These are phyloP conservation scores for Ophiocordyceps sinensis DNA, from an alignment of 2,329 filamentous ascomycete species.

Conservation along the genomic window DNA sequence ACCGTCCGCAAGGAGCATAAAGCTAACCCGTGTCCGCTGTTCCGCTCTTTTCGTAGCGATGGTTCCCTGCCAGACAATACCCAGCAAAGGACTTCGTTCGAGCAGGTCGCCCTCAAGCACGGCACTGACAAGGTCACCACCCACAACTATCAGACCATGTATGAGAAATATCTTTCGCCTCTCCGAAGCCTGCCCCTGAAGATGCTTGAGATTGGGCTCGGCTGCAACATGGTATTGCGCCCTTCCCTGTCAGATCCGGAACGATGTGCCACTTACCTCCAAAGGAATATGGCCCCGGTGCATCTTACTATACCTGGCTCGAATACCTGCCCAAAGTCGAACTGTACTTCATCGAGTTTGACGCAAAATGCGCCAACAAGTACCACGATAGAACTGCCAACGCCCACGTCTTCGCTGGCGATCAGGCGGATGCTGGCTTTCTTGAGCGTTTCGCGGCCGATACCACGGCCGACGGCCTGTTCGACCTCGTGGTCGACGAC, in stretches of 20 bases:
- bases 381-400: slow-evolving; percentile 18
- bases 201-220: slow-evolving; percentile 26
- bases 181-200: slow-evolving; percentile 18
- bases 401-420: slow-evolving; percentile 23
- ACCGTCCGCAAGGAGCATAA: background rate
- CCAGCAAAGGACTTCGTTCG: slow-evolving; percentile 3
- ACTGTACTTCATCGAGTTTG: slow-evolving; percentile 26
- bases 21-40: background rate
- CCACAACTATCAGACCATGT: slow-evolving; percentile 24
- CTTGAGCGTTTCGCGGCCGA: slow-evolving; percentile 18
- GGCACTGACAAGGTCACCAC: slow-evolving; percentile 24
- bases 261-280: background rate
- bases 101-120: slow-evolving; percentile 17
- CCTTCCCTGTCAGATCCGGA: background rate
- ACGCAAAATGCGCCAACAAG: slow-evolving; percentile 19
- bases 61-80: background rate
- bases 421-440: slow-evolving; percentile 22
- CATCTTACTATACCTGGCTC: slow-evolving; percentile 24
- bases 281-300: slow-evolving; percentile 19
- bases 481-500: slow-evolving; percentile 26
- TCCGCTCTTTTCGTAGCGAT: background rate
- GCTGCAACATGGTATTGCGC: slow-evolving; percentile 19
- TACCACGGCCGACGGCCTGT: slow-evolving; percentile 13
- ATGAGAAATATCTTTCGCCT: slow-evolving; percentile 21
- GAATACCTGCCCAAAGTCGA: slow-evolving; percentile 23